Conservation (phyloP, 208 protist species). For the Strigomonas culicis region DNA sequence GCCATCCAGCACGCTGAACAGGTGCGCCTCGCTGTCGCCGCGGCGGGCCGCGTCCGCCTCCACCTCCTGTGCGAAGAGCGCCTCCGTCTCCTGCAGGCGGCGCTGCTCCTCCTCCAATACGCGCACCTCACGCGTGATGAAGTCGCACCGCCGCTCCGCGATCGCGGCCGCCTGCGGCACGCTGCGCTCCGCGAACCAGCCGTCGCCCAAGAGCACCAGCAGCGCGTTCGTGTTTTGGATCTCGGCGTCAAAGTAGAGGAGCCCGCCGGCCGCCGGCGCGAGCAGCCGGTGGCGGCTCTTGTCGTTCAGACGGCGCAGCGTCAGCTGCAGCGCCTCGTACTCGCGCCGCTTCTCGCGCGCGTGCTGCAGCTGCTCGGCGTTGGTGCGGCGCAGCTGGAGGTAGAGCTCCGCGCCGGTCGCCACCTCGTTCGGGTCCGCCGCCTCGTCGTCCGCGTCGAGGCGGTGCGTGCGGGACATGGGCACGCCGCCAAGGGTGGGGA, state of each 20-base stretch:
- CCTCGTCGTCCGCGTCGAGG: conserved; percentile 14
- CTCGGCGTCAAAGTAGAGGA: conserved; percentile 78
- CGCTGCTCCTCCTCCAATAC: conserved; percentile 58
- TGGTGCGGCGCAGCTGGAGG: conserved; percentile 47
- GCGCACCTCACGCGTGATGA: conserved; percentile 58
- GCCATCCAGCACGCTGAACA: conserved; percentile 36
- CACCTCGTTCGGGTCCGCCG: conserved; percentile 38
- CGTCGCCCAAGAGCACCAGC: conserved; percentile 82
- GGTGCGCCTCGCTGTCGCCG: conserved; percentile 22
- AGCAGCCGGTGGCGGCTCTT: conserved; percentile 52
- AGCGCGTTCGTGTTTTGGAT: conserved; percentile 82
- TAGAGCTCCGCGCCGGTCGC: conserved; percentile 73
- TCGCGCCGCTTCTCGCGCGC: conserved; percentile 26
- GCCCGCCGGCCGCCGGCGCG: conserved; percentile 73
- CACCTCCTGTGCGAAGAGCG: conserved; percentile 71
- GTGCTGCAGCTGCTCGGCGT: conserved; percentile 36
- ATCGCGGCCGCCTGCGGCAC: conserved; percentile 72
- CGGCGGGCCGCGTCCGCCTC: conserved; percentile 4
- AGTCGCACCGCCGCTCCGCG: conserved; percentile 53
- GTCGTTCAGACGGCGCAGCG: conserved; percentile 49
- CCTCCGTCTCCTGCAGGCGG: conserved; percentile 36
- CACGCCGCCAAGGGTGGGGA: too few relatives aligned
- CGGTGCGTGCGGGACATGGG: too few relatives aligned
- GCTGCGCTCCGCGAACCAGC: conserved; percentile 88
- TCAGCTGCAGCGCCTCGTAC: conserved; percentile 49